Base-by-base conservation (phyloP, 768 basidiomycete species). In the Phlebiopsis flavidoalba region DNA sequence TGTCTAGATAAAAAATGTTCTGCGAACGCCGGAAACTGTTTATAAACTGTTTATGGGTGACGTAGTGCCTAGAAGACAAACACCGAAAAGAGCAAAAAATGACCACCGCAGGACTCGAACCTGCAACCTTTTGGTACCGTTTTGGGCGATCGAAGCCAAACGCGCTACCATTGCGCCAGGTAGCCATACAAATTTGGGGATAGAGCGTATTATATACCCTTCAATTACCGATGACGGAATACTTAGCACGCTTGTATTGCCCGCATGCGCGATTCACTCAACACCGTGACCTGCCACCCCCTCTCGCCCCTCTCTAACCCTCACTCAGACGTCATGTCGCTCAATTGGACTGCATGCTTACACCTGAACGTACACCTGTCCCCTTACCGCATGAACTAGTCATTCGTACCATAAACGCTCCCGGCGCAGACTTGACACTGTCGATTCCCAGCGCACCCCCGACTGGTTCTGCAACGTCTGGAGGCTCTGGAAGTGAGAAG, bases 71-170 rank as follows among this genome's bases (percentile, higher is more conserved):
- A n/a, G 33, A 8, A 24, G n/a, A n/a, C n/a, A 31, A 31, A 6
- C 26, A 31, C 45, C 12, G 46, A 12, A 22, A 46, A 7, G 37
- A 26, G 26, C 17, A 46, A 45, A 12, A 57, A 45, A 46, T 46
- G 43, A 89, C 84, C 86, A 88, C 88, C 86, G 88, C 89, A 90
- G 89, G 89, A 89, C 88, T 91, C 88, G 89, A 91, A 91, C 90
- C 89, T 91, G 89, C 89, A 91, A 87, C 89, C 90, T 91, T 88
- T 89, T 90, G 89, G 89, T 91, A 64, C 84, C 57, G 74, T 76
- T n/a, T n/a, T 74, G 22, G 78, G 84, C 85, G 68, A 81, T 88
- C 87, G 88, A 89, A 89, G 87, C 87, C 88, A 89, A 88, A 89
- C 87, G 88, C 87, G 88, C 88, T 89, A 88, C 87, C 87, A 89